phyloP scores from a whole-genome alignment of 106 monocot genomes.

The Cymbidium sinense region DNA sequence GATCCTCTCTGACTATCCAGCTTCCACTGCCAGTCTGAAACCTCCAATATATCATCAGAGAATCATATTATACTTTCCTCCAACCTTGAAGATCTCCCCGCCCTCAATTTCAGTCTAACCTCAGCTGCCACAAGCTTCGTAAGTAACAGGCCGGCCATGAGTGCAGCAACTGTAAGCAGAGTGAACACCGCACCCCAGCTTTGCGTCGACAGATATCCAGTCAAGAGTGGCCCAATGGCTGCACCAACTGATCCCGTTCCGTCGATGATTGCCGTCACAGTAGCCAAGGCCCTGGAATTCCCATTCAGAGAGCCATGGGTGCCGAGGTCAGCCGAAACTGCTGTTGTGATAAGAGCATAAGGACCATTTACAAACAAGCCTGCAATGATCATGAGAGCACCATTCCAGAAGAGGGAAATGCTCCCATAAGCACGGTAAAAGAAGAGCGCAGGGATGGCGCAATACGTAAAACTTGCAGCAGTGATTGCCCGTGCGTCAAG shows the following conservation, averaged over 20 bases:
- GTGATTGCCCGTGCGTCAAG: constrained; percentile 63
- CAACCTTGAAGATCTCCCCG: constrained; percentile 10
- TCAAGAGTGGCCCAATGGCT: constrained; percentile 61
- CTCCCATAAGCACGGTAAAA: constrained; percentile 55
- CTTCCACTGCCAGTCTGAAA: too few relatives aligned
- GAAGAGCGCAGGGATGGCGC: constrained; percentile 62
- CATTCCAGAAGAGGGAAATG: constrained; percentile 51
- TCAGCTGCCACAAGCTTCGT: constrained; percentile 67
- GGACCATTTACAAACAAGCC: constrained; percentile 81
- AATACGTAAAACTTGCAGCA: constrained; percentile 73
- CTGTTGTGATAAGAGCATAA: constrained; percentile 77
- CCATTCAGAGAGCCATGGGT: constrained; percentile 57
- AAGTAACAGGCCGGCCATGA: constrained; percentile 56
- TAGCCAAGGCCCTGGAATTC: constrained; percentile 61
- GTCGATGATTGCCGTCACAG: constrained; percentile 72
- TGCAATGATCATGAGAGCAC: constrained; percentile 44
- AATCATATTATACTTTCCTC: background rate
- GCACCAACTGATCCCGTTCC: constrained; percentile 73
- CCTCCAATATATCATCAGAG: too few relatives aligned
- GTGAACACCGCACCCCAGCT: constrained; percentile 67
- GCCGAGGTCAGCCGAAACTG: constrained; percentile 74
- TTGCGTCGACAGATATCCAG: constrained; percentile 54
- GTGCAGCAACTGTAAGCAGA: constrained; percentile 57
- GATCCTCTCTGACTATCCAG: too few relatives aligned
- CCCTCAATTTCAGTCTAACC: constrained; percentile 32